phyloP scores from a whole-genome alignment of 148 eudicot genomes.

The Silene latifolia region DNA sequence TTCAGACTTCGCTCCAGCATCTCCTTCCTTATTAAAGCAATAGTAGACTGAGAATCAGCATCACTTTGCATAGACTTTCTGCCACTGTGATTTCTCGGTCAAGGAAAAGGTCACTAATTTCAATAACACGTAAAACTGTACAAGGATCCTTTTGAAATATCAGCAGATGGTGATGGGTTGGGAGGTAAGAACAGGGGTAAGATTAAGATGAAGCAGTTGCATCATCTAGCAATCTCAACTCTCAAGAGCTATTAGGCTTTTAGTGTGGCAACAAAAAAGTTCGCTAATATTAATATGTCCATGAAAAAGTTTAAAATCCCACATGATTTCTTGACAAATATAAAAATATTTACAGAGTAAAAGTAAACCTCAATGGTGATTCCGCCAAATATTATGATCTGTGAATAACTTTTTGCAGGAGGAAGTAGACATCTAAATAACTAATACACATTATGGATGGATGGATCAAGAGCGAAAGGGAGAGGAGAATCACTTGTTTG shows the following conservation, averaged over 20 bases:
- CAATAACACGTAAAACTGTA: not conserved
- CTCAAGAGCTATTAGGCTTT: not conserved
- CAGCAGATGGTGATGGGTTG: not conserved
- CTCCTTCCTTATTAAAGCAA: slow-evolving; percentile 42
- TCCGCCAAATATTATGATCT: not conserved
- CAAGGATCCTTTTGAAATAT: not conserved
- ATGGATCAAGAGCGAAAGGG: not conserved
- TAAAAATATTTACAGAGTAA: not conserved
- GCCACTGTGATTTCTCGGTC: slow-evolving; percentile 36
- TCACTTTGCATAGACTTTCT: slow-evolving; percentile 30
- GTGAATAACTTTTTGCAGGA: not conserved
- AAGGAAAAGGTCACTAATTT: slow-evolving; percentile 31
- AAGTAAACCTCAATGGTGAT: slow-evolving; percentile 3
- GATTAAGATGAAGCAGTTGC: not conserved
- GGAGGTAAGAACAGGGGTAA: not conserved
- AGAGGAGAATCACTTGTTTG: not conserved
- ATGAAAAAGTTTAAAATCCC: not conserved
- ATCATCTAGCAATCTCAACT: not conserved
- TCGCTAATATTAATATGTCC: not conserved
- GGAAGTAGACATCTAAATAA: not conserved
- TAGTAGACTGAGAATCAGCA: slow-evolving; percentile 41
- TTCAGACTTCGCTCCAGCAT: slow-evolving; percentile 40
- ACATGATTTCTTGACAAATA: not conserved
- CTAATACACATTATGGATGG: not conserved
- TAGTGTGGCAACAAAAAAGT: not conserved